Evolutionary conservation across 176 grass and related monocot genomes (phyloP).

Genomic region (Oryza meyeriana): DNA sequence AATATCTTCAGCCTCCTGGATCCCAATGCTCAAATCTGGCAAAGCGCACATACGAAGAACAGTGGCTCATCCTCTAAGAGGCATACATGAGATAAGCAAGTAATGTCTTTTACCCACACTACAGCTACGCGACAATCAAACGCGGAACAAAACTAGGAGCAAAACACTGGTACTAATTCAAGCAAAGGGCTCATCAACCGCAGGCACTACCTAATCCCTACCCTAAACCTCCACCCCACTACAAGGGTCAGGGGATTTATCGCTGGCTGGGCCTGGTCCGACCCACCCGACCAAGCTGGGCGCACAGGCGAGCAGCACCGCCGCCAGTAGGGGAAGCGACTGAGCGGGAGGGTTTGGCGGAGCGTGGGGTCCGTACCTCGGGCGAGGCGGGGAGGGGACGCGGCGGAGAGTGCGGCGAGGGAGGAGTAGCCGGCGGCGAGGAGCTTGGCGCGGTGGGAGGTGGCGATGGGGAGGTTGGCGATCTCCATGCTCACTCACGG

Average conservation of each 20-base stretch:
- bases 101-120: too few relatives aligned
- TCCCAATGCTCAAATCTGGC: conserved; percentile 38
- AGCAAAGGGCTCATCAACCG: not conserved
- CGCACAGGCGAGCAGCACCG: not conserved
- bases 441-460: conserved; percentile 30
- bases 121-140: too few relatives aligned
- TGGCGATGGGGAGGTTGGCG: conserved; percentile 36
- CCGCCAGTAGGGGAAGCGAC: not conserved
- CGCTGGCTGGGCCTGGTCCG: too few relatives aligned
- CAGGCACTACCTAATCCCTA: not conserved
- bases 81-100: too few relatives aligned
- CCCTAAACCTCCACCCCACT: too few relatives aligned
- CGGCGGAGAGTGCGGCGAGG: conserved; percentile 31
- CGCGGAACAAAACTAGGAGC: not conserved
- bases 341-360: not conserved
- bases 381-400: conserved; percentile 37
- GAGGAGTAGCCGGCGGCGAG: conserved; percentile 28
- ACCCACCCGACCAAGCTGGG: not conserved
- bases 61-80: not conserved
- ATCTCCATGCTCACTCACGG: conserved; percentile 17
- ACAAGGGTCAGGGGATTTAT: too few relatives aligned
- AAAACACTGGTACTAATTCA: not conserved
- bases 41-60: not conserved
- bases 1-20: conserved; percentile 38
- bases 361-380: conserved; percentile 38